Percentiles rank a stretch among this genome's conserved stretches.
phyloP scores from a whole-genome alignment of 257 asterid genomes.

The Verbascum thapsus region DNA sequence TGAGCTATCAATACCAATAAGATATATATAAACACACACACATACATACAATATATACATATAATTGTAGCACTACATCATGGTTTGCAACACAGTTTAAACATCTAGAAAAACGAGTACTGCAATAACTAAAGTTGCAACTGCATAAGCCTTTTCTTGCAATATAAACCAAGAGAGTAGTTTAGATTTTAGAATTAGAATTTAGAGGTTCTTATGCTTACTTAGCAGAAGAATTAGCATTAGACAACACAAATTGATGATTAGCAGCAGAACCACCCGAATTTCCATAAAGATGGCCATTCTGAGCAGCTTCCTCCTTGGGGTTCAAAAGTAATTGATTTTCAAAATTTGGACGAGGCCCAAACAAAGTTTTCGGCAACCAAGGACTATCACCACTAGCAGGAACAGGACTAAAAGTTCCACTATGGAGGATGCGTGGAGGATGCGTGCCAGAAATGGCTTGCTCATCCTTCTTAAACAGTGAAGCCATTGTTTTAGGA shows the following conservation, averaged over 20 bases:
- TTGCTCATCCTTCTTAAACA: constrained; percentile 79
- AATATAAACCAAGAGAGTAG: constrained; percentile 30
- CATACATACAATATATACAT: not conserved
- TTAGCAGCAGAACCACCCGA: constrained; percentile 48
- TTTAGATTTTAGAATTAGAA: constrained; percentile 1
- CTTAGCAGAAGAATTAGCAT: constrained; percentile 72
- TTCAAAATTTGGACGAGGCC: constrained; percentile 49
- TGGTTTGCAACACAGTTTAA: not conserved
- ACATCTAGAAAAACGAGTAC: not conserved
- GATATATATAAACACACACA: no score
- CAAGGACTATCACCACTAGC: constrained; percentile 57
- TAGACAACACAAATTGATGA: constrained; percentile 59
- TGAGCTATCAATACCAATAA: constrained; percentile 3
- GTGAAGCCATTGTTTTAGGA: constrained; percentile 89
- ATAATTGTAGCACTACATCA: not conserved
- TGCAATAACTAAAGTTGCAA: not conserved
- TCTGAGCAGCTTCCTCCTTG: constrained; percentile 57
- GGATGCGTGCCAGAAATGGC: constrained; percentile 44
- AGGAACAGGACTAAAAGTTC: constrained; percentile 50
- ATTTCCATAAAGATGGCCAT: constrained; percentile 48
- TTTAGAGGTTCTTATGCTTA: constrained; percentile 40
- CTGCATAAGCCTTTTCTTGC: not conserved
- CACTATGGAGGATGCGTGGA: constrained; percentile 63
- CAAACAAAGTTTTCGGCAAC: constrained; percentile 58
- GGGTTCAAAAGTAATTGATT: constrained; percentile 51